phyloP scores from a whole-genome alignment of 495 filamentous ascomycete species.

The Penicillium salamii region DNA sequence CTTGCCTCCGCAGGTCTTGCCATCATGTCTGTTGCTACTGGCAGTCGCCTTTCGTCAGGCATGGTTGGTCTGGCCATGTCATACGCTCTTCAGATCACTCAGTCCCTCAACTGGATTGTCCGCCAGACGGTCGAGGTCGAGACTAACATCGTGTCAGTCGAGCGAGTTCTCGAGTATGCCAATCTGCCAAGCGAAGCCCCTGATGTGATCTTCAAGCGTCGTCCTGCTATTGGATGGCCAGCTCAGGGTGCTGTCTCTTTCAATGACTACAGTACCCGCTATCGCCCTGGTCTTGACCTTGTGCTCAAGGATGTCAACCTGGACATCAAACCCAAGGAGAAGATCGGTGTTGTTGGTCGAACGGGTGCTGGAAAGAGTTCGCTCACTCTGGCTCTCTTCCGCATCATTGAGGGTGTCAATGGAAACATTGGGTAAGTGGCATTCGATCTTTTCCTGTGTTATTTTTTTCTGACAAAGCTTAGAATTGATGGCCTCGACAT shows the following conservation, averaged over 20 bases:
- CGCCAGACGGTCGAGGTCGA: constrained; percentile 98
- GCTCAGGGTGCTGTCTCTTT: constrained; percentile 86
- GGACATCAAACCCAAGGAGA: constrained; percentile 91
- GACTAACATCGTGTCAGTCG: constrained; percentile 98
- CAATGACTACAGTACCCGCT: constrained; percentile 89
- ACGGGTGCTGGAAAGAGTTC: constrained; percentile 97
- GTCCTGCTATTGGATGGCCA: constrained; percentile 90
- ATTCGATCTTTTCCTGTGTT: neutral
- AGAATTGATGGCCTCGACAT: constrained; percentile 86
- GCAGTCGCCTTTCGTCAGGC: constrained; percentile 66
- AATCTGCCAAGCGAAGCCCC: constrained; percentile 91
- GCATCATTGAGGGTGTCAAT: constrained; percentile 83
- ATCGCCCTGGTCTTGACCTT: constrained; percentile 82
- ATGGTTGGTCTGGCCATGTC: constrained; percentile 94
- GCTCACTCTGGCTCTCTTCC: constrained; percentile 88
- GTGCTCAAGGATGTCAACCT: constrained; percentile 91
- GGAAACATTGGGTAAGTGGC: constrained; percentile 64
- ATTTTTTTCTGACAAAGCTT: constrained; percentile 16
- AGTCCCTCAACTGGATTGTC: constrained; percentile 99
- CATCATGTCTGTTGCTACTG: constrained; percentile 73
- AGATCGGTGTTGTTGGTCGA: constrained; percentile 95
- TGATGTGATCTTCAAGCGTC: constrained; percentile 83
- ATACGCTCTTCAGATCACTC: constrained; percentile 94
- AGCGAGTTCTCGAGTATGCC: constrained; percentile 96
- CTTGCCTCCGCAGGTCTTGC: constrained; percentile 79